Evolutionary conservation across 371 early-diverging fungal genomes (phyloP).

Genomic region (Mortierella sp.): DNA sequence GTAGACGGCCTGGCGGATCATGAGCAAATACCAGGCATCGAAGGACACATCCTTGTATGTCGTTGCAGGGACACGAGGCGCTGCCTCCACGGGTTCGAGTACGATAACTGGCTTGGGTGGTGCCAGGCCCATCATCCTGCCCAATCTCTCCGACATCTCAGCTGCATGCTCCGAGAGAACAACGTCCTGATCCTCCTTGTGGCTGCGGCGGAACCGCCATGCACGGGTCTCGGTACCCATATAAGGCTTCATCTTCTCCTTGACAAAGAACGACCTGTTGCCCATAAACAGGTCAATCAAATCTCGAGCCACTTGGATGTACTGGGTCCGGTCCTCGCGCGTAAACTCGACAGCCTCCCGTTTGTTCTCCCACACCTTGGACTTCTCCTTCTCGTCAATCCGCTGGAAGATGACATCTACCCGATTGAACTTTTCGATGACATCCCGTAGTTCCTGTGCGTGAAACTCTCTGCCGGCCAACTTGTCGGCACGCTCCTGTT

Average conservation of each 20-base stretch:
- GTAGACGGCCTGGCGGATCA: constrained; percentile 75
- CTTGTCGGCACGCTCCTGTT: constrained; percentile 41
- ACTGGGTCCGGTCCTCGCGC: constrained; percentile 62
- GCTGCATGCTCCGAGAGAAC: constrained; percentile 42
- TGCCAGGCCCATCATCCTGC: constrained; percentile 37
- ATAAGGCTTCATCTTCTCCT: constrained; percentile 50
- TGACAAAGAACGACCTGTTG: constrained; percentile 71
- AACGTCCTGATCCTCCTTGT: constrained; percentile 29
- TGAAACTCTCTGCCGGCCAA: constrained; percentile 24
- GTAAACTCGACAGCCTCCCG: constrained; percentile 42
- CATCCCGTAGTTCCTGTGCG: constrained; percentile 22
- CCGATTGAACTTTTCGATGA: constrained; percentile 56
- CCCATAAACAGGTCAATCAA: constrained; percentile 65
- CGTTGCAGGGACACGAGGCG: constrained; percentile 21
- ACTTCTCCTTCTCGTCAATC: constrained; percentile 45
- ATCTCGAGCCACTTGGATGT: constrained; percentile 64
- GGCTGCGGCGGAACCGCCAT: constrained; percentile 36
- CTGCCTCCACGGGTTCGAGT: constrained; percentile 4
- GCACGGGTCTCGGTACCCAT: constrained; percentile 40
- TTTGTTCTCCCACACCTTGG: constrained; percentile 38
- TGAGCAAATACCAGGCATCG: constrained; percentile 72
- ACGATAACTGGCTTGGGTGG: background rate
- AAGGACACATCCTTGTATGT: constrained; percentile 67
- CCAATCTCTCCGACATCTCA: constrained; percentile 48
- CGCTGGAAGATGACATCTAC: constrained; percentile 56